Conservation (phyloP, 108 stramenopile genomes). For the Seminavis robusta region DNA sequence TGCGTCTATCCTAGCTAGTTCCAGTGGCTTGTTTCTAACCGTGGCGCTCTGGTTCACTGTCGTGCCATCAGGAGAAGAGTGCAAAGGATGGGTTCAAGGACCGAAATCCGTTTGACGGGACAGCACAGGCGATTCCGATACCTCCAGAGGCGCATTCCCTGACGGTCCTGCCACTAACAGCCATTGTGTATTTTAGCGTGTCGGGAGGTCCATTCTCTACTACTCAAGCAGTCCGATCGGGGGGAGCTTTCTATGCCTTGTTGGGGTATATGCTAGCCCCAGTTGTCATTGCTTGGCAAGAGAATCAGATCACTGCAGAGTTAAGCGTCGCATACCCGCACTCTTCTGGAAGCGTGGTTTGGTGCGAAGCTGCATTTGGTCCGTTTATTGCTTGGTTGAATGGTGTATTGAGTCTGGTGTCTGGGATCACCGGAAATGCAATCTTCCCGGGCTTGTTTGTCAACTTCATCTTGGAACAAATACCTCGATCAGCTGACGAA, state of each 20-base stretch:
- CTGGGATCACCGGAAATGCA: slow-evolving; percentile 88
- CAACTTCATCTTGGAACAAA: slow-evolving; percentile 73
- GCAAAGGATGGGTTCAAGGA: too few relatives aligned
- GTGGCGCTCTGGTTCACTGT: too few relatives aligned
- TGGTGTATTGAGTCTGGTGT: slow-evolving; percentile 90
- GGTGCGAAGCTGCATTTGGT: slow-evolving; percentile 93
- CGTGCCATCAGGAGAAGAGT: too few relatives aligned
- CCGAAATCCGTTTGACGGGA: too few relatives aligned
- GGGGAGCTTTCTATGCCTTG: slow-evolving; percentile 84
- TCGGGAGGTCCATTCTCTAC: slow-evolving; percentile 92
- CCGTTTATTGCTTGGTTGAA: slow-evolving; percentile 68
- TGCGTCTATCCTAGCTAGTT: too few relatives aligned
- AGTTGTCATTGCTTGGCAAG: slow-evolving; percentile 88
- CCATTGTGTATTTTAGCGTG: slow-evolving; percentile 91
- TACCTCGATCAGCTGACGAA: slow-evolving; percentile 28
- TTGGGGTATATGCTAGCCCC: slow-evolving; percentile 82
- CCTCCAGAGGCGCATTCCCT: too few relatives aligned
- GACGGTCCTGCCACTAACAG: slow-evolving; percentile 77
- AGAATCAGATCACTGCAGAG: slow-evolving; percentile 90
- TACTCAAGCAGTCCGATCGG: slow-evolving; percentile 83
- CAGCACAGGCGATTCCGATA: too few relatives aligned
- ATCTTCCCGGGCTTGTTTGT: slow-evolving; percentile 83
- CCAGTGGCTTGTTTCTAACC: too few relatives aligned
- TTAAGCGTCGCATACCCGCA: slow-evolving; percentile 84
- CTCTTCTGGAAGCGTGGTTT: slow-evolving; percentile 85